Conservation (phyloP, 352 stramenopile genomes). For the Pseudoperonospora humuli region DNA sequence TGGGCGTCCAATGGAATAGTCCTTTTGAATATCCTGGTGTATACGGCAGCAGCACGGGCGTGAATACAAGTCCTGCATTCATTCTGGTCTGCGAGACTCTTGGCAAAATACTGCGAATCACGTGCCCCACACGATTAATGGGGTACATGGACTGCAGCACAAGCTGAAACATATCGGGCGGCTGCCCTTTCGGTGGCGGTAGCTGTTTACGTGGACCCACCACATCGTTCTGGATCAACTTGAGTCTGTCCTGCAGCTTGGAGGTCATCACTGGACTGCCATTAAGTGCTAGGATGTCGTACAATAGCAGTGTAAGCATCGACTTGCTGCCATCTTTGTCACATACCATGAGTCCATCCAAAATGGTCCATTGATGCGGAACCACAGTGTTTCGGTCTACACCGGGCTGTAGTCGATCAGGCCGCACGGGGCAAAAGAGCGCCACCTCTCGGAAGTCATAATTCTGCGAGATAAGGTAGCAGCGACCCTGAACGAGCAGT, state of each 20-base stretch:
- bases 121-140: slow-evolving; percentile 61
- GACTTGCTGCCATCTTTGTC: slow-evolving; percentile 71
- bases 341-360: slow-evolving; percentile 75
- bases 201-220: slow-evolving; percentile 75
- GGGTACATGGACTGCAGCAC: slow-evolving; percentile 83
- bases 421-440: slow-evolving; percentile 72
- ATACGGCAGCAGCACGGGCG: slow-evolving; percentile 69
- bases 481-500: slow-evolving; percentile 67
- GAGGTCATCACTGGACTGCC: slow-evolving; percentile 74
- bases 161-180: slow-evolving; percentile 72
- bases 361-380: slow-evolving; percentile 83
- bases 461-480: slow-evolving; percentile 78
- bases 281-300: slow-evolving; percentile 83
- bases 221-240: slow-evolving; percentile 87
- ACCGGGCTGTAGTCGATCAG: slow-evolving; percentile 64
- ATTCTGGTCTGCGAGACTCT: slow-evolving; percentile 68
- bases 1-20: slow-evolving; percentile 65
- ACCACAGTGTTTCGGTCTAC: slow-evolving; percentile 65
- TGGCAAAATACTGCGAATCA: slow-evolving; percentile 69
- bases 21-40: slow-evolving; percentile 70
- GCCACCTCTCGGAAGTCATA: slow-evolving; percentile 77
- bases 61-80: slow-evolving; percentile 73
- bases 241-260: slow-evolving; percentile 81
- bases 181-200: slow-evolving; percentile 62
- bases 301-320: slow-evolving; percentile 70